Conservation (phyloP, 495 filamentous ascomycete species). For the Xylaria telfairii region DNA sequence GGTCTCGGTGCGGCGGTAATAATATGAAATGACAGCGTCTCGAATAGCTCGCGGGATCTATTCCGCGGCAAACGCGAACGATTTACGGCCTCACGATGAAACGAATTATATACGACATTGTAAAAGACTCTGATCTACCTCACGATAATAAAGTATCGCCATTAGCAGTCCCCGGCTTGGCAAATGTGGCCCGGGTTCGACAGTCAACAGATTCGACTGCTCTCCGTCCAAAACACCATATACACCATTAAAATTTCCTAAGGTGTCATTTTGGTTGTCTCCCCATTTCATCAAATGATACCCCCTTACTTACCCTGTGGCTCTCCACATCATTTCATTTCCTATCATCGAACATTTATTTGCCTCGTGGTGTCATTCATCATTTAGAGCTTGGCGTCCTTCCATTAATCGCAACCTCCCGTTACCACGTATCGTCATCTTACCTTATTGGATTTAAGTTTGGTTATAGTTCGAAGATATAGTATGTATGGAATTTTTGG, state of each 20-base stretch:
- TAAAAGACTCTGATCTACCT: slow-evolving; percentile 15
- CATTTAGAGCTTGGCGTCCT: too few relatives aligned
- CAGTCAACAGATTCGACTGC: not conserved
- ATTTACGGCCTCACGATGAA: slow-evolving; percentile 26
- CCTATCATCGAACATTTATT: not conserved
- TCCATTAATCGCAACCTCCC: not conserved
- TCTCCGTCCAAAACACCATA: slow-evolving; percentile 3
- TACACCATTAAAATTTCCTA: not conserved
- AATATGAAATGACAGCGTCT: not conserved
- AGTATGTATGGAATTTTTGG: not conserved
- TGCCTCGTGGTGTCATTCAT: not conserved
- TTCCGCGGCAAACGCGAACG: slow-evolving; percentile 20
- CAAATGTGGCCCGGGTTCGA: slow-evolving; percentile 9
- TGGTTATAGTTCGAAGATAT: not conserved
- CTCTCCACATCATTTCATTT: slow-evolving; percentile 24
- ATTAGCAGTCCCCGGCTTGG: not conserved
- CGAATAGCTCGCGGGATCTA: slow-evolving; percentile 5
- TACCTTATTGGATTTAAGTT: not conserved
- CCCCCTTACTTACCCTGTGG: slow-evolving; percentile 32
- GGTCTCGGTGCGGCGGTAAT: not conserved
- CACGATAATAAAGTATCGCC: slow-evolving; percentile 17
- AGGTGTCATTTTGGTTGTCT: not conserved
- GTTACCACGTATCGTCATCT: not conserved
- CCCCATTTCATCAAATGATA: slow-evolving; percentile 32
- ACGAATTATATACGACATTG: slow-evolving; percentile 17